phyloP scores from a whole-genome alignment of 345 rosid species.

The Carallia brachiata region DNA sequence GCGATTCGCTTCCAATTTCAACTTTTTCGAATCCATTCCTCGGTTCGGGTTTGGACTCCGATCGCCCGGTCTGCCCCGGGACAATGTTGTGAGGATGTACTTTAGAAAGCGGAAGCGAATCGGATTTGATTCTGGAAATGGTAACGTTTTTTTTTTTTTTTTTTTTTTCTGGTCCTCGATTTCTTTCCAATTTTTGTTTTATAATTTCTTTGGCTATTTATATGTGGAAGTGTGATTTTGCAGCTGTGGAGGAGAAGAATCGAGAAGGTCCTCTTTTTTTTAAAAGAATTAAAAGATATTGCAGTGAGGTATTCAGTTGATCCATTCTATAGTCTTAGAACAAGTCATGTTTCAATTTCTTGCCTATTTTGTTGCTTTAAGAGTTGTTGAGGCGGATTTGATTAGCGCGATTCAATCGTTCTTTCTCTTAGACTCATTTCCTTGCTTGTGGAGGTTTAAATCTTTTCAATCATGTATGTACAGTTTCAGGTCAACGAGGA shows the following conservation, averaged over 20 bases:
- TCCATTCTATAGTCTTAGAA: neutral
- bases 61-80: neutral
- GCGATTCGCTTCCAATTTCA: slow-evolving; percentile 24
- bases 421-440: neutral
- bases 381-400: no score
- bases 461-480: slow-evolving; percentile 31
- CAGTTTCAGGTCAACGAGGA: slow-evolving; percentile 23
- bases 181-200: neutral
- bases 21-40: neutral
- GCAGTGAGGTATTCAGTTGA: slow-evolving; percentile 28
- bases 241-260: slow-evolving; percentile 12
- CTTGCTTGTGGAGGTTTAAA: neutral
- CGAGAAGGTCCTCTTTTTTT: slow-evolving; percentile 2
- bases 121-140: slow-evolving; percentile 13
- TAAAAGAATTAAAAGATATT: slow-evolving; percentile 29
- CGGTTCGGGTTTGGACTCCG: neutral
- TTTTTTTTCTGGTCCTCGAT: no score
- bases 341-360: neutral
- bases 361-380: neutral
- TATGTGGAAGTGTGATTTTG: slow-evolving; percentile 3
- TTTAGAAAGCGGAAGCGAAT: slow-evolving; percentile 39
- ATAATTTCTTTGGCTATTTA: neutral
- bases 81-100: slow-evolving; percentile 8
- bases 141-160: slow-evolving; percentile 5
- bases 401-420: neutral